Evolutionary conservation across 1,284 basidiomycete species (phyloP), one percentile per base, ranked within the genome.

Genomic region (Apiotrichum gamsii): DNA sequence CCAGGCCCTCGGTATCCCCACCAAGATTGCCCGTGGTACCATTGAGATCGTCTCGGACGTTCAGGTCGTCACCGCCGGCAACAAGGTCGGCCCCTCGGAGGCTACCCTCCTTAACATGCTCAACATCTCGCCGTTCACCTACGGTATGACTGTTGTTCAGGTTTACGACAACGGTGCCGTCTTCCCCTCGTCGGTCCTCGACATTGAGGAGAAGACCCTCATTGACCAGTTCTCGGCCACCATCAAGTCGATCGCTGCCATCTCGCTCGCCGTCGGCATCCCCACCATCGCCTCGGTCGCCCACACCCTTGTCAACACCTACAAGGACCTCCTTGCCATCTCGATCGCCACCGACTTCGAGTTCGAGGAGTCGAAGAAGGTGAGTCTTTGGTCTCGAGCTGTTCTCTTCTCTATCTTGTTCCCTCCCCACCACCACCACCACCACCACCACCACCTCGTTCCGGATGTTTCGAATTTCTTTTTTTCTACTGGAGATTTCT

Each of bases 11-110:
- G 87, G 89, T 81, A 93, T 99, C 74, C 94, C 95, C 43, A 99
- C 94, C 76, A 99, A 99, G 84, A 98, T 99, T 67, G 93, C 95
- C 52, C 88, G 94, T 85, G 94, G 94, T 82, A 98, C 95, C 49
- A 98, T 99, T 69, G 94, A 99, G 87, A 99, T 98, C 73, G 90
- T 96, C 56, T 83, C 84, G 59, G 94, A 97, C 72, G 86, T 98
- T 71, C 85, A 95, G 78, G 93, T 98, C 78, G 90, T 98, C 64
- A 76, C 77, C 43, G 88, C 83, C 50, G 93, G 93, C 61, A 85
- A 81, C 62, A 89, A 90, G 80, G 94, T 98, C 74, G 95, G 95
- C 63, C 73, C 86, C 18, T 98, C 94, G 75, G 94, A 98, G 77
- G 94, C 95, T 51, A 93, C 91, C 54, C 81, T 98, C 64, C 79